These are phyloP conservation scores for Ascosphaera aggregata DNA, from an alignment of 2,329 filamentous ascomycete species.

Conservation along the genomic window DNA sequence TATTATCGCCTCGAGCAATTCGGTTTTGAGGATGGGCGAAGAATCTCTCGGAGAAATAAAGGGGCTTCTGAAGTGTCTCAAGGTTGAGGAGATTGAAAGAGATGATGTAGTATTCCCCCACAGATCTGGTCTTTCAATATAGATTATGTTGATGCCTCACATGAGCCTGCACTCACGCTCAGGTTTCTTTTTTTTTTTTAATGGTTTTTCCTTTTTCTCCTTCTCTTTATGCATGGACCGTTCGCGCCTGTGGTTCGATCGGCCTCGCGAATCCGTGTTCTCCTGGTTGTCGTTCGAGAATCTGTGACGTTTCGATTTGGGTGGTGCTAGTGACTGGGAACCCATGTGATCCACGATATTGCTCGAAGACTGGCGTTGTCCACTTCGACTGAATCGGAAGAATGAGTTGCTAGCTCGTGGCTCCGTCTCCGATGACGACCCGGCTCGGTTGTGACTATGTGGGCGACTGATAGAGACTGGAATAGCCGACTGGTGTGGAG, in stretches of 20 bases:
- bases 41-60: too few relatives aligned
- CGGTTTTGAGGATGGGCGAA: too few relatives aligned
- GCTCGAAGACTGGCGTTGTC: conserved; percentile 14
- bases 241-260: conserved; percentile 5
- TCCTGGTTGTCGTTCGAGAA: conserved; percentile 10
- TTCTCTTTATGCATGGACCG: conserved; percentile 6
- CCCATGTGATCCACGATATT: conserved; percentile 15
- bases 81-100: too few relatives aligned
- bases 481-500: background rate
- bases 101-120: too few relatives aligned
- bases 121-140: too few relatives aligned
- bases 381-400: conserved; percentile 8
- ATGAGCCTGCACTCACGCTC: conserved; percentile 23
- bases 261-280: conserved; percentile 9
- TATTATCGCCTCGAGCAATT: too few relatives aligned
- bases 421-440: conserved; percentile 6
- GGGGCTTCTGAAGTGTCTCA: too few relatives aligned
- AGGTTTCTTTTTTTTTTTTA: conserved; percentile 12
- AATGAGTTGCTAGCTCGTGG: conserved; percentile 15
- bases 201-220: conserved; percentile 9
- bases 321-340: conserved; percentile 13
- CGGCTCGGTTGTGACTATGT: background rate
- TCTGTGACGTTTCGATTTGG: conserved; percentile 11
- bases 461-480: background rate
- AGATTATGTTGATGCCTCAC: conserved; percentile 8